phyloP scores from a whole-genome alignment of 495 filamentous ascomycete species.

The Xylaria venustula region DNA sequence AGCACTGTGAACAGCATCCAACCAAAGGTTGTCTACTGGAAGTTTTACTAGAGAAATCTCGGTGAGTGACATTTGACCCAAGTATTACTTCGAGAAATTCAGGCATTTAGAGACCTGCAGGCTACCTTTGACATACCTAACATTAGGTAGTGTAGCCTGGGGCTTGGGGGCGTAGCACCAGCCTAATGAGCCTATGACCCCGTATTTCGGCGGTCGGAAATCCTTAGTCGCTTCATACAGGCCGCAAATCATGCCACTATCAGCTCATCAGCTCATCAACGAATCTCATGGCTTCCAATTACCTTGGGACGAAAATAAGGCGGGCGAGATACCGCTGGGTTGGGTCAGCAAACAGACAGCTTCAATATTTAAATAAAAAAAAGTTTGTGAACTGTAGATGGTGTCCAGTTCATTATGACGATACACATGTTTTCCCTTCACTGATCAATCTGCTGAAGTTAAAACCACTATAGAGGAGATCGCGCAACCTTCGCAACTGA shows the following conservation, averaged over 20 bases:
- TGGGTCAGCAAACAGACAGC: background rate
- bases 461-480: background rate
- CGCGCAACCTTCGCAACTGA: background rate
- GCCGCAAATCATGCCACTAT: conserved; percentile 12
- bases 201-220: background rate
- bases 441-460: background rate
- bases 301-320: conserved; percentile 1
- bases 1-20: too few relatives aligned
- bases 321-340: background rate
- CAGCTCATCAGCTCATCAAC: conserved; percentile 1
- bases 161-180: background rate
- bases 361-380: background rate
- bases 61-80: too few relatives aligned
- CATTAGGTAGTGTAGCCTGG: background rate
- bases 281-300: background rate
- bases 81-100: too few relatives aligned
- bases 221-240: conserved; percentile 7
- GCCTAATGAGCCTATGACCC: background rate
- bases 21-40: too few relatives aligned
- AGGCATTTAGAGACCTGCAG: too few relatives aligned
- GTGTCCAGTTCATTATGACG: background rate
- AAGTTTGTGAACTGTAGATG: background rate
- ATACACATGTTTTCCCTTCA: background rate
- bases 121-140: too few relatives aligned
- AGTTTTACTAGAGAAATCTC: too few relatives aligned